Evolutionary conservation across 2,329 filamentous ascomycete genomes (phyloP).

Genomic region (Rhinocladiella mackenziei): DNA sequence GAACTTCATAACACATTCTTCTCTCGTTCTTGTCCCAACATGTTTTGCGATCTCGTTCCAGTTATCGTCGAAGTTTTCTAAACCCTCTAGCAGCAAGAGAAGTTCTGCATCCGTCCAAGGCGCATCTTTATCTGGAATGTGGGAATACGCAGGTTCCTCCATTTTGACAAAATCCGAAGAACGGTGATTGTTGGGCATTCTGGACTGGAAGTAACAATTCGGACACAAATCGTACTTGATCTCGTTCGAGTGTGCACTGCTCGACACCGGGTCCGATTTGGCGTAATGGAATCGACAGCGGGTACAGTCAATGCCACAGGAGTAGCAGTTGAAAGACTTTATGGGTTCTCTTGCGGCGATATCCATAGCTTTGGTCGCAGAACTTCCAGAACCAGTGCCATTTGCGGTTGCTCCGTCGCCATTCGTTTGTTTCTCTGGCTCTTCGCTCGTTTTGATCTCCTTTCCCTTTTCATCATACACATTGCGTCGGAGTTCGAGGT

Average conservation of each 20-base stretch:
- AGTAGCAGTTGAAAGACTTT: slow-evolving; percentile 74
- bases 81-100: slow-evolving; percentile 79
- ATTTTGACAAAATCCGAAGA: slow-evolving; percentile 80
- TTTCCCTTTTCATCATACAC: slow-evolving; percentile 92
- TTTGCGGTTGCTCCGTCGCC: slow-evolving; percentile 68
- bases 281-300: slow-evolving; percentile 65
- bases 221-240: slow-evolving; percentile 85
- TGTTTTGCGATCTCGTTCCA: slow-evolving; percentile 92
- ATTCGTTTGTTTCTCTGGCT: slow-evolving; percentile 65
- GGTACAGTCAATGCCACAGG: slow-evolving; percentile 87
- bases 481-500: slow-evolving; percentile 88
- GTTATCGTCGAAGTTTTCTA: slow-evolving; percentile 92
- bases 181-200: slow-evolving; percentile 74
- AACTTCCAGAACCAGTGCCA: slow-evolving; percentile 55
- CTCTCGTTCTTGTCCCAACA: slow-evolving; percentile 83
- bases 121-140: slow-evolving; percentile 74
- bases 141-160: slow-evolving; percentile 79
- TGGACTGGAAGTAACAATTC: slow-evolving; percentile 79
- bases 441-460: slow-evolving; percentile 64
- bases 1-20: slow-evolving; percentile 97
- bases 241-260: slow-evolving; percentile 53
- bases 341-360: slow-evolving; percentile 58
- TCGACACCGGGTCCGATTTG: slow-evolving; percentile 57
- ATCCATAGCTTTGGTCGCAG: slow-evolving; percentile 61
- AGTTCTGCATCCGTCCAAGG: slow-evolving; percentile 90